Conservation (phyloP, 495 filamentous ascomycete genomes). For the Umbilicaria muhlenbergii region DNA sequence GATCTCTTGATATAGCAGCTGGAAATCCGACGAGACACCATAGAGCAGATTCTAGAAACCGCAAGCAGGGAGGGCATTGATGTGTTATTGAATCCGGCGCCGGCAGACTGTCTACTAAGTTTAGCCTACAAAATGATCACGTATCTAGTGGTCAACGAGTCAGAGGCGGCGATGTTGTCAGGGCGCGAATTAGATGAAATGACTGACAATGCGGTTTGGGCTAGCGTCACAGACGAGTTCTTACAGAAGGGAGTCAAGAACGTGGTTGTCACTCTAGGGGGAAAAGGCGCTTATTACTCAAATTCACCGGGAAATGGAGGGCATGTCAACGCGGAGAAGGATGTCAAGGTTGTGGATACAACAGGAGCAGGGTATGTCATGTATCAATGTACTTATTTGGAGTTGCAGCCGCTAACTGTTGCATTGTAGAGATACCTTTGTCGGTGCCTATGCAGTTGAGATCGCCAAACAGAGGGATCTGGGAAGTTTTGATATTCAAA, state of each 20-base stretch:
- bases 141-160: conserved; percentile 79
- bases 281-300: conserved; percentile 49
- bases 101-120: conserved; percentile 34
- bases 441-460: conserved; percentile 65
- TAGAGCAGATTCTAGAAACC: conserved; percentile 21
- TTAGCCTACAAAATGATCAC: conserved; percentile 49
- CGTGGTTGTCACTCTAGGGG: conserved; percentile 68
- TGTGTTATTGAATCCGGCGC: conserved; percentile 71
- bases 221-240: conserved; percentile 42
- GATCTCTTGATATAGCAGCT: conserved; percentile 71
- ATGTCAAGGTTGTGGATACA: conserved; percentile 64
- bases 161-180: conserved; percentile 57
- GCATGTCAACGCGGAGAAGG: conserved; percentile 35
- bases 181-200: neutral
- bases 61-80: neutral
- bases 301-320: conserved; percentile 13
- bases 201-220: conserved; percentile 28
- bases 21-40: conserved; percentile 63
- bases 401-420: no score
- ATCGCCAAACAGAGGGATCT: conserved; percentile 14
- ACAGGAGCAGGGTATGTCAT: conserved; percentile 53
- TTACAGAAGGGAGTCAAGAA: conserved; percentile 51
- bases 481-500: neutral
- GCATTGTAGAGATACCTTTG: conserved; percentile 53
- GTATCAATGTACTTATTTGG: neutral